Base-by-base conservation (phyloP, 306 rosid species). In the Leucaena leucocephala region DNA sequence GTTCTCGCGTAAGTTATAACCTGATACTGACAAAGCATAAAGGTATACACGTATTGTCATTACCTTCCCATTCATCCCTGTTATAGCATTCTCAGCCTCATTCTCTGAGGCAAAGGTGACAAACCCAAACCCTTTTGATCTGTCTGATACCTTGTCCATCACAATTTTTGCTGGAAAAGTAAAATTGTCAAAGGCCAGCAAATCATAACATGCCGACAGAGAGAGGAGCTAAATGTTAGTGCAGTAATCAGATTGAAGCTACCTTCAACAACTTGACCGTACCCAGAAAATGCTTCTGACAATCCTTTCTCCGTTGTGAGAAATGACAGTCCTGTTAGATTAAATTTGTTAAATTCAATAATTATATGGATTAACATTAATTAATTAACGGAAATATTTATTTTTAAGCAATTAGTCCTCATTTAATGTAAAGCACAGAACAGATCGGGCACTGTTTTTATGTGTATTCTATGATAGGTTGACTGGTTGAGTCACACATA, bases 241-340 rank as follows among this genome's bases (percentile, higher is more conserved):
- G 67, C 68, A 82, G 14, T 74, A 45, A 45, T 63, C 14, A 63
- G 14, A 70, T n/a, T 52, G 38, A 78, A 74, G 73, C 82, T 77
- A 91, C 97, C 97, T 81, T 94, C 98, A 76, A 94, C 7, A 81
- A 94, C 97, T 91, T 94, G 97, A 62, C 97, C 97, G 16, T 82
- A 82, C 61, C 82, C 77, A 72, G 95, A 92, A 76, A 94, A 94
- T 22, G 89, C 92, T 79, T 94, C 98, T 16, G 97, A 81, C 54
- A 94, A 82, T 72, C 89, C 90, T 36, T 87, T 77, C 62, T 92
- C 97, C 5, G 89, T 92, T 5, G 97, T 88, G 84, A 82, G 77
- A 74, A 84, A 91, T 39, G 98, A 87, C 43, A 94, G 82, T 78
- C 97, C 98, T 94, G 84, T 80, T 80, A 54, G 27, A 54, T 54